Conservation (phyloP, 805 yeast species). For the Hanseniaspora guilliermondii region DNA sequence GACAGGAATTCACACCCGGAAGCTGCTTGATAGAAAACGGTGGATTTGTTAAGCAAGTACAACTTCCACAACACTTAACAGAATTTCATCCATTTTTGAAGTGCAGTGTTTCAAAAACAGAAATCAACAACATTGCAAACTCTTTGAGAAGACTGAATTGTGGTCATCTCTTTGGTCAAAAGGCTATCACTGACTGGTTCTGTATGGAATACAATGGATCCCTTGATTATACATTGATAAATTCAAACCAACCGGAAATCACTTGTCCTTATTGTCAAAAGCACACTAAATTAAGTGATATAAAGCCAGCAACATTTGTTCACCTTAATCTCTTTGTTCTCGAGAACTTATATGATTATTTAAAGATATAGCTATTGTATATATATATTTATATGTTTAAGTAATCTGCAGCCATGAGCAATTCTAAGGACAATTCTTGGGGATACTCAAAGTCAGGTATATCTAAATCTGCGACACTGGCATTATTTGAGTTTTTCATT, state of each 20-base stretch:
- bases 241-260: not conserved
- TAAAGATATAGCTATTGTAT: not conserved
- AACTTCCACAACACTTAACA: not conserved
- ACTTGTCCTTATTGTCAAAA: conserved; percentile 8
- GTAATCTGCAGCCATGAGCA: conserved; percentile 86
- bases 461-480: conserved; percentile 32
- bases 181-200: not conserved
- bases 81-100: not conserved
- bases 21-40: not conserved
- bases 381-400: conserved; percentile 19
- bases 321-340: not conserved
- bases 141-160: not conserved
- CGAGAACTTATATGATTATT: conserved; percentile 9
- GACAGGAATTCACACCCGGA: not conserved
- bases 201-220: not conserved
- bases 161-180: conserved; percentile 10
- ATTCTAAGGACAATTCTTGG: conserved; percentile 83
- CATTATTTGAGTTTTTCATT: conserved; percentile 30
- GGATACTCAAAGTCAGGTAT: conserved; percentile 85
- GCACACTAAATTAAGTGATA: not conserved
- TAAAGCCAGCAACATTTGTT: not conserved
- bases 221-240: not conserved
- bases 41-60: not conserved
- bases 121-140: not conserved
- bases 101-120: conserved; percentile 1